phyloP scores from a whole-genome alignment of 495 filamentous ascomycete species.

The Neurospora sp. region DNA sequence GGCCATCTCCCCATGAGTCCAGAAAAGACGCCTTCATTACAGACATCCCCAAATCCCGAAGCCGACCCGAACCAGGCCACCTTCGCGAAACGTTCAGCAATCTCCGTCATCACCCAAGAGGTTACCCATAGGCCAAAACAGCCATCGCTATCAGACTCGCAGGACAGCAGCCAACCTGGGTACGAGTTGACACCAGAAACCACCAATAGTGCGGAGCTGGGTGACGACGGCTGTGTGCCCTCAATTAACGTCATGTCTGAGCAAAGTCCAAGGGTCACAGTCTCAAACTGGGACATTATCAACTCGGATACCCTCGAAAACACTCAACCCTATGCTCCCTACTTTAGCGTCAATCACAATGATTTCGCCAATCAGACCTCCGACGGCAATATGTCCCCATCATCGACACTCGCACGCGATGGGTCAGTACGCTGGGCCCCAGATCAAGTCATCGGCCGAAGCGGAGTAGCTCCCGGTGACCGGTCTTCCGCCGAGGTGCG shows the following conservation, averaged over 20 bases:
- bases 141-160: constrained; percentile 19
- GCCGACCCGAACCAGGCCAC: constrained; percentile 5
- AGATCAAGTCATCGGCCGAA: constrained; percentile 23
- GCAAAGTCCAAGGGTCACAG: constrained; percentile 38
- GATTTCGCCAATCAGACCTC: constrained; percentile 1
- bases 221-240: constrained; percentile 34
- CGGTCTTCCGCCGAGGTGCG: constrained; percentile 27
- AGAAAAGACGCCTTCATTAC: constrained; percentile 25
- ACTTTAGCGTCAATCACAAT: background rate
- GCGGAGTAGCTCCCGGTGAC: constrained; percentile 32
- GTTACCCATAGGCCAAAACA: constrained; percentile 14
- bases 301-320: constrained; percentile 20
- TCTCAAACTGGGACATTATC: constrained; percentile 35
- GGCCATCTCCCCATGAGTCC: constrained; percentile 21
- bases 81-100: constrained; percentile 6
- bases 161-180: constrained; percentile 16
- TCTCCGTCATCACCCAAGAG: constrained; percentile 10
- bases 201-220: constrained; percentile 36
- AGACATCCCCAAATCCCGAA: constrained; percentile 17
- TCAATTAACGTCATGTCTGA: constrained; percentile 25
- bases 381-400: constrained; percentile 1
- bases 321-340: constrained; percentile 1
- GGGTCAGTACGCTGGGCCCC: constrained; percentile 28
- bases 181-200: constrained; percentile 38
- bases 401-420: constrained; percentile 18